Conservation (phyloP, 345 rosid genomes). For the Gossypium arboreum region DNA sequence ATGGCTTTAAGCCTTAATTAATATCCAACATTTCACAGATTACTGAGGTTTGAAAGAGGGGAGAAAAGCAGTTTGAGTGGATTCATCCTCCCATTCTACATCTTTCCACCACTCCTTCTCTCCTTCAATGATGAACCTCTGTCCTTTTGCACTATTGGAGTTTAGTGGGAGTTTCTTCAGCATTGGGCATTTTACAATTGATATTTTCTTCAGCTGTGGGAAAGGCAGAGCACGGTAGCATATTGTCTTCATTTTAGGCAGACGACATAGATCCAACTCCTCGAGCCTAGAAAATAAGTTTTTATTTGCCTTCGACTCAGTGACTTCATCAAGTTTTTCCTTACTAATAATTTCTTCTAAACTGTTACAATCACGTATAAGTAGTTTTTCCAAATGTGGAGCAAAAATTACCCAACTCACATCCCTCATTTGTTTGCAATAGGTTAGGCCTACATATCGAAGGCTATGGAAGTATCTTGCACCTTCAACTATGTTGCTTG, state of each 20-base stretch:
- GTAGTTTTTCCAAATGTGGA: neutral
- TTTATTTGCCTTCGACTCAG: neutral
- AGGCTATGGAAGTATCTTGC: neutral
- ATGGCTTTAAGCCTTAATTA: too few relatives aligned
- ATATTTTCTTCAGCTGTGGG: neutral
- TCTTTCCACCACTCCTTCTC: neutral
- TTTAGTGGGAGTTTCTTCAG: neutral
- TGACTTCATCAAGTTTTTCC: neutral
- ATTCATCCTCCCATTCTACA: neutral
- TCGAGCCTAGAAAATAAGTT: neutral
- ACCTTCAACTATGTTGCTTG: neutral
- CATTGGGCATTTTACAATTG: neutral
- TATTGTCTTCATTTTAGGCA: neutral
- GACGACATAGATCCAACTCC: fast-evolving
- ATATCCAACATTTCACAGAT: too few relatives aligned
- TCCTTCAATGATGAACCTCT: neutral
- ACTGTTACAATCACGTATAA: fast-evolving
- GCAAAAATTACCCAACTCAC: neutral
- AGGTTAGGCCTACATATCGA: fast-evolving
- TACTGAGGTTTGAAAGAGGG: neutral
- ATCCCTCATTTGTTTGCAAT: neutral
- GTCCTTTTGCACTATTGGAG: neutral
- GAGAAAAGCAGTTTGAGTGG: neutral
- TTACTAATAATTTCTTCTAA: neutral
- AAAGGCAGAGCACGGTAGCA: neutral